A percentile compares a stretch with the other conserved stretches of the same genome.
Conservation (phyloP, 2,329 filamentous ascomycete genomes). For the Elsinoe batatas region DNA sequence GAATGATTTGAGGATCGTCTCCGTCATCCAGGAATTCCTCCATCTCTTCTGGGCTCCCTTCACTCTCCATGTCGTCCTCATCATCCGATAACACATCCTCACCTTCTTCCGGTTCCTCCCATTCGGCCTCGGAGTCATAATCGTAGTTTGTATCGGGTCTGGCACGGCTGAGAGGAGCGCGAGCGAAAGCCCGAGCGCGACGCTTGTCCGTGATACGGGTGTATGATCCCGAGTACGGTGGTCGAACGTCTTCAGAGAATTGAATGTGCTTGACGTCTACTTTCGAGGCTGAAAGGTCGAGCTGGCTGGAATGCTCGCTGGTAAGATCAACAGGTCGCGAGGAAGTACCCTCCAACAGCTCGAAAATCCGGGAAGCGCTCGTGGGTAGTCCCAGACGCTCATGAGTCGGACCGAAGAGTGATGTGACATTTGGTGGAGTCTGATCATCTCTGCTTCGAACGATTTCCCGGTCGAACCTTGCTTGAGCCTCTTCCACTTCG, state of each 20-base stretch:
- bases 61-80: conserved; percentile 59
- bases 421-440: background rate
- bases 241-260: conserved; percentile 53
- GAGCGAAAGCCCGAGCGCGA: conserved; percentile 39
- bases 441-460: background rate
- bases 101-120: conserved; percentile 65
- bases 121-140: conserved; percentile 78
- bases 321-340: conserved; percentile 36
- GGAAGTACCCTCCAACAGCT: conserved; percentile 34
- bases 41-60: conserved; percentile 74
- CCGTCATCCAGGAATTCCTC: conserved; percentile 84
- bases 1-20: conserved; percentile 51
- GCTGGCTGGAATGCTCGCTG: conserved; percentile 22
- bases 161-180: conserved; percentile 44
- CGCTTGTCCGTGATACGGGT: conserved; percentile 47
- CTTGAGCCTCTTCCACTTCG: background rate
- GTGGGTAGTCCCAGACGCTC: background rate
- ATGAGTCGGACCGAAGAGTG: conserved; percentile 4
- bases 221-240: conserved; percentile 62
- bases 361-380: conserved; percentile 26
- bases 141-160: conserved; percentile 63
- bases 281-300: conserved; percentile 37
- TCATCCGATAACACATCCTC: conserved; percentile 57
- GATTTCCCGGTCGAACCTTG: background rate
- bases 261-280: conserved; percentile 56